Percentiles rank a stretch among this genome's conserved stretches.
Evolutionary conservation across 148 eudicot species (phyloP).

Genomic region (Silene conica): DNA sequence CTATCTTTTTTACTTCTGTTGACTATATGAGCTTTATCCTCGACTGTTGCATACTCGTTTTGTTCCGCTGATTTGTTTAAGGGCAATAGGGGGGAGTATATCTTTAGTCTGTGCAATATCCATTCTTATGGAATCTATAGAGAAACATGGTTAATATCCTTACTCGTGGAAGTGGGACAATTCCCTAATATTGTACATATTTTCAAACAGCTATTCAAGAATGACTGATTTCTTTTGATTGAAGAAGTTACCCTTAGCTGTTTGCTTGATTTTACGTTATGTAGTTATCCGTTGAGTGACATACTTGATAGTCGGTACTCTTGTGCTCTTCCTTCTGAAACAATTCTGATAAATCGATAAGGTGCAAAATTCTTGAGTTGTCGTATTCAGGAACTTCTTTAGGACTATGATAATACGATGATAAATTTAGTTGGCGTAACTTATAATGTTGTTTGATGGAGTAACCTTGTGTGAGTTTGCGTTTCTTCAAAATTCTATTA

Average conservation of each 20-base stretch:
- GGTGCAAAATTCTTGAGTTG: neutral
- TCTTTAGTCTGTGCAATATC: neutral
- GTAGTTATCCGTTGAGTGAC: too few species aligned
- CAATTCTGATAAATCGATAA: neutral
- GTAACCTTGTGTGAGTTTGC: neutral
- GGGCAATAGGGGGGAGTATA: neutral
- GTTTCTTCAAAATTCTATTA: neutral
- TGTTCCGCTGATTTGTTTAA: too few species aligned
- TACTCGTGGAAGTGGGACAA: neutral
- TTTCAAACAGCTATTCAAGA: too few species aligned
- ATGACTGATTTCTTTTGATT: neutral
- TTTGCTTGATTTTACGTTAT: neutral
- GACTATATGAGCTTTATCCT: neutral
- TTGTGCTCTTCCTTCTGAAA: neutral
- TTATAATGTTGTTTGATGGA: neutral
- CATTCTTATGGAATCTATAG: neutral
- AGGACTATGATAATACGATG: neutral
- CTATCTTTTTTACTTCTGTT: neutral
- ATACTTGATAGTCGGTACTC: neutral
- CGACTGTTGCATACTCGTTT: too few species aligned
- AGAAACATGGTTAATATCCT: neutral
- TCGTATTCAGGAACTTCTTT: neutral
- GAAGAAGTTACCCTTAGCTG: neutral
- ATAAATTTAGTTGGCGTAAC: neutral
- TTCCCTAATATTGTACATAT: too few species aligned